phyloP scores from a whole-genome alignment of 2,329 filamentous ascomycete species.

The Mycogone perniciosa region DNA sequence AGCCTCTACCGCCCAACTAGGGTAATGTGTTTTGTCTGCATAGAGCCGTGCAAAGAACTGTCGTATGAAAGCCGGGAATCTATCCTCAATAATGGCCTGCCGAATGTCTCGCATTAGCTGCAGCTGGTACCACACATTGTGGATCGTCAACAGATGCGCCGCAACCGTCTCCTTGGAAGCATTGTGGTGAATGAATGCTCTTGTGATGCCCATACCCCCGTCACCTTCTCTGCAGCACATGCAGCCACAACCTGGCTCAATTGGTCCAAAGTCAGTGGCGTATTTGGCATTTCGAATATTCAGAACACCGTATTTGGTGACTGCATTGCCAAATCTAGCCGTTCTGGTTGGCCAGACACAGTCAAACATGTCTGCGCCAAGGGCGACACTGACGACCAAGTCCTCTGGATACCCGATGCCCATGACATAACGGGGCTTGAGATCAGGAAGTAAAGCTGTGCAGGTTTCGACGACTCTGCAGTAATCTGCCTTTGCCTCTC shows the following conservation, averaged over 20 bases:
- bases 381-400: conserved; percentile 82
- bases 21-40: conserved; percentile 56
- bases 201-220: conserved; percentile 73
- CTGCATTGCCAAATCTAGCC: conserved; percentile 89
- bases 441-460: conserved; percentile 74
- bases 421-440: conserved; percentile 99
- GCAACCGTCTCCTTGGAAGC: conserved; percentile 92
- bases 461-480: conserved; percentile 86
- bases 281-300: conserved; percentile 75
- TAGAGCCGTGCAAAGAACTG: conserved; percentile 75
- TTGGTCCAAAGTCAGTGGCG: conserved; percentile 71
- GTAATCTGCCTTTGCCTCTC: conserved; percentile 89
- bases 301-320: conserved; percentile 73
- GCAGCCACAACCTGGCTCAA: conserved; percentile 80
- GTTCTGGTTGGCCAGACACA: conserved; percentile 98
- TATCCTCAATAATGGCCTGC: conserved; percentile 72
- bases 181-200: conserved; percentile 87
- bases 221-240: conserved; percentile 63
- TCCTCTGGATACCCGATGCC: conserved; percentile 97
- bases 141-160: conserved; percentile 77
- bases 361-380: conserved; percentile 99
- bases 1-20: conserved; percentile 78
- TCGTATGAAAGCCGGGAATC: conserved; percentile 70
- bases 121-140: conserved; percentile 92
- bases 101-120: conserved; percentile 71